These are phyloP conservation scores for Penicillium concentricum DNA, from an alignment of 2,329 filamentous ascomycete species.

Conservation along the genomic window DNA sequence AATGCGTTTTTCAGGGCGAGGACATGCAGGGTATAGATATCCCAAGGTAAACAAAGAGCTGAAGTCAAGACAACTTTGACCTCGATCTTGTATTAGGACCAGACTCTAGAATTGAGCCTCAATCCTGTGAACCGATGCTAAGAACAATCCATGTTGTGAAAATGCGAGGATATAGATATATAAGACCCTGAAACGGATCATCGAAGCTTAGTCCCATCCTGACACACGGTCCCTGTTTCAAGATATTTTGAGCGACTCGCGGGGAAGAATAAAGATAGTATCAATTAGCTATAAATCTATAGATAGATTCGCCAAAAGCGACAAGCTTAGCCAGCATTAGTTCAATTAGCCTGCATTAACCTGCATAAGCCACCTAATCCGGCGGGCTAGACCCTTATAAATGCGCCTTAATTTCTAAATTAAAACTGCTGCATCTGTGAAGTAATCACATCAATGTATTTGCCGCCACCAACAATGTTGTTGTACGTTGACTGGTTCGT, in stretches of 20 bases:
- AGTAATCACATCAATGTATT: conserved; percentile 6
- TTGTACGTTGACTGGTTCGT: conserved; percentile 8
- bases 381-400: background rate
- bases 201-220: conserved; percentile 15
- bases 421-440: background rate
- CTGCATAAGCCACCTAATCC: background rate
- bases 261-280: conserved; percentile 20
- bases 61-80: background rate
- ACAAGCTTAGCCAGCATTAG: conserved; percentile 21
- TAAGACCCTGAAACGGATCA: conserved; percentile 6
- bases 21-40: background rate
- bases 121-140: background rate
- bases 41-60: background rate
- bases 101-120: background rate
- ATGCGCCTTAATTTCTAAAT: conserved; percentile 10
- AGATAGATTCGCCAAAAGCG: conserved; percentile 19
- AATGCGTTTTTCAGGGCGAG: background rate
- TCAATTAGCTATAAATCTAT: conserved; percentile 26
- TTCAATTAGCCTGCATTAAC: conserved; percentile 9
- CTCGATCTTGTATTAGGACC: background rate
- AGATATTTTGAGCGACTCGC: conserved; percentile 17
- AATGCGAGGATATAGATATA: conserved; percentile 14
- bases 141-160: background rate
- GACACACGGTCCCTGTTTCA: conserved; percentile 22
- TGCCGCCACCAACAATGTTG: conserved; percentile 13